Evolutionary conservation across 306 rosid species (phyloP).

Genomic region (cucumber (Cucumis sativus)): DNA sequence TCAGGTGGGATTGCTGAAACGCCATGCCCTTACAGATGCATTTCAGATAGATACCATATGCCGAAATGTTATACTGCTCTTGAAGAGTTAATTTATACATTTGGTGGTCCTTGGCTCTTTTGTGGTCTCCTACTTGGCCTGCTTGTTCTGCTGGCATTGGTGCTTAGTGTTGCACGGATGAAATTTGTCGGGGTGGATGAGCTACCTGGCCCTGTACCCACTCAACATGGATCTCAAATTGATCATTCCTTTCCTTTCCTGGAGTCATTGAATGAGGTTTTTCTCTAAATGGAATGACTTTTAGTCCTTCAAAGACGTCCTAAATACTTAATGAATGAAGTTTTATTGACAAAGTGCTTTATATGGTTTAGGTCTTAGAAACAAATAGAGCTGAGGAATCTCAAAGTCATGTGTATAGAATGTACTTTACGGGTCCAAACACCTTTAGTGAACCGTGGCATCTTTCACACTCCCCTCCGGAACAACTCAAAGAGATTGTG

Average conservation of each 20-base stretch:
- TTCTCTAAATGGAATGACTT: slow-evolving; percentile 1
- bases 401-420: slow-evolving; percentile 87
- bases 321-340: neutral
- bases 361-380: slow-evolving; percentile 59
- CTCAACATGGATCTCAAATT: slow-evolving; percentile 94
- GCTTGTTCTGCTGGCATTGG: slow-evolving; percentile 78
- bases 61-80: slow-evolving; percentile 92
- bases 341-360: slow-evolving; percentile 12
- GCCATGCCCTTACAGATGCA: slow-evolving; percentile 86
- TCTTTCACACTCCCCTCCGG: slow-evolving; percentile 83
- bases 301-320: neutral
- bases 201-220: slow-evolving; percentile 81
- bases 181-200: slow-evolving; percentile 94
- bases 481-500: slow-evolving; percentile 91
- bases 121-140: slow-evolving; percentile 78
- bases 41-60: slow-evolving; percentile 95
- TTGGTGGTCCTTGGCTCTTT: slow-evolving; percentile 97
- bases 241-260: slow-evolving; percentile 97
- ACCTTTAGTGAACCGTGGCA: slow-evolving; percentile 97
- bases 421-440: slow-evolving; percentile 99
- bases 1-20: slow-evolving; percentile 79
- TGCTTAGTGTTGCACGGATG: slow-evolving; percentile 91
- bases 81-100: slow-evolving; percentile 88
- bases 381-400: slow-evolving; percentile 98
- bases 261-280: slow-evolving; percentile 94